Evolutionary conservation across 164 flowering plant species (phyloP).

Genomic region (Amborella trichopoda): DNA sequence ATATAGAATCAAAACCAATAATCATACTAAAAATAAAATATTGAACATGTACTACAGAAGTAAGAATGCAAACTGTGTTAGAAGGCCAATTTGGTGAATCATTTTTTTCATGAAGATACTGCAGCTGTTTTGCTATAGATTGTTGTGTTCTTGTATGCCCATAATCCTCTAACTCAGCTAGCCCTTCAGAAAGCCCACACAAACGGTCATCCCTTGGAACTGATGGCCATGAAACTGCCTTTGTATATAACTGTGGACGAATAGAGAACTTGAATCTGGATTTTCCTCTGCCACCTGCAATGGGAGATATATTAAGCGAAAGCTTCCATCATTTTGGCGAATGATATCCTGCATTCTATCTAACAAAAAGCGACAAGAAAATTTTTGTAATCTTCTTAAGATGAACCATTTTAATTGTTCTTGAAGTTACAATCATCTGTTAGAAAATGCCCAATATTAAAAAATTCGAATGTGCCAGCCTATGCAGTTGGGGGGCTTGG

Average conservation of each 20-base stretch:
- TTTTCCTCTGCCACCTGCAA: conserved; percentile 31
- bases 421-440: too few relatives aligned
- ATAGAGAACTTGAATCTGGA: conserved; percentile 38
- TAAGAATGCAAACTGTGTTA: conserved; percentile 23
- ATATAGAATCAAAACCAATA: neutral
- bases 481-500: too few relatives aligned
- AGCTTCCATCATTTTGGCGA: too few relatives aligned
- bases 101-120: conserved; percentile 32
- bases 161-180: conserved; percentile 11
- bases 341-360: too few relatives aligned
- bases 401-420: too few relatives aligned
- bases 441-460: too few relatives aligned
- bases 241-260: conserved; percentile 19
- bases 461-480: too few relatives aligned
- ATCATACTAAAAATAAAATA: neutral
- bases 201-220: conserved; percentile 9
- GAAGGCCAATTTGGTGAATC: conserved; percentile 13
- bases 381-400: too few relatives aligned
- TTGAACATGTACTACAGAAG: neutral
- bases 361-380: too few relatives aligned
- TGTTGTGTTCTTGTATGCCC: conserved; percentile 11
- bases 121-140: conserved; percentile 49
- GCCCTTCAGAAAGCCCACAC: conserved; percentile 13
- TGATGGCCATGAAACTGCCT: conserved; percentile 9
- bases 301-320: too few relatives aligned